Percentiles rank a stretch among this genome's conserved stretches.
These are phyloP conservation scores for Combretum micranthum DNA, from an alignment of 345 rosid genomes.

Conservation along the genomic window DNA sequence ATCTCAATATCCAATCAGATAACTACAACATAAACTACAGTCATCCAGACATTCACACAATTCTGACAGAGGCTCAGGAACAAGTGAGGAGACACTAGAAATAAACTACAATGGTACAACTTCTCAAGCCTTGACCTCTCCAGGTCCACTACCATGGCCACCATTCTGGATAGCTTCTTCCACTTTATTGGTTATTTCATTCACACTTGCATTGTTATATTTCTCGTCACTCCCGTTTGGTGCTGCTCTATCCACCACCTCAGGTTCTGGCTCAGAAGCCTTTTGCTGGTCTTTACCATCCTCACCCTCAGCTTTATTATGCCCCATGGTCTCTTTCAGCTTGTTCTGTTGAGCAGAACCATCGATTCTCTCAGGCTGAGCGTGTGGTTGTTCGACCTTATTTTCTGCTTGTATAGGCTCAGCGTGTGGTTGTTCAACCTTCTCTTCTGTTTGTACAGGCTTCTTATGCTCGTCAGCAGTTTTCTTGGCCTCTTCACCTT, in stretches of 20 bases:
- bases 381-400: slow-evolving; percentile 17
- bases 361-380: slow-evolving; percentile 16
- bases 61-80: slow-evolving; percentile 13
- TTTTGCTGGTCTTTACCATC: slow-evolving; percentile 11
- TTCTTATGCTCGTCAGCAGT: slow-evolving; percentile 6
- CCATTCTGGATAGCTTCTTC: slow-evolving; percentile 35
- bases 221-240: slow-evolving; percentile 14
- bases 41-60: slow-evolving; percentile 8
- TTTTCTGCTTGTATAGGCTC: no score
- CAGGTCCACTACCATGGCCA: slow-evolving; percentile 16
- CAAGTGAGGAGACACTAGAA: slow-evolving; percentile 5
- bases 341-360: slow-evolving; percentile 14
- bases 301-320: slow-evolving; percentile 12
- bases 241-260: slow-evolving; percentile 19
- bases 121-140: slow-evolving; percentile 23
- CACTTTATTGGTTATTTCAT: slow-evolving; percentile 15
- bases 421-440: no score
- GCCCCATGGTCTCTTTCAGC: slow-evolving; percentile 9
- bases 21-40: slow-evolving; percentile 19
- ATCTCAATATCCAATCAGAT: slow-evolving; percentile 26
- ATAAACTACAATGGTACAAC: background rate
- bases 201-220: slow-evolving; percentile 8
- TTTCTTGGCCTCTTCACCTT: slow-evolving; percentile 12
- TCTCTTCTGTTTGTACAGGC: slow-evolving; percentile 7
- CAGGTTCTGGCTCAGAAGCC: slow-evolving; percentile 17